Conservation (phyloP, 2,329 filamentous ascomycete species). For the Graphium sp. region DNA sequence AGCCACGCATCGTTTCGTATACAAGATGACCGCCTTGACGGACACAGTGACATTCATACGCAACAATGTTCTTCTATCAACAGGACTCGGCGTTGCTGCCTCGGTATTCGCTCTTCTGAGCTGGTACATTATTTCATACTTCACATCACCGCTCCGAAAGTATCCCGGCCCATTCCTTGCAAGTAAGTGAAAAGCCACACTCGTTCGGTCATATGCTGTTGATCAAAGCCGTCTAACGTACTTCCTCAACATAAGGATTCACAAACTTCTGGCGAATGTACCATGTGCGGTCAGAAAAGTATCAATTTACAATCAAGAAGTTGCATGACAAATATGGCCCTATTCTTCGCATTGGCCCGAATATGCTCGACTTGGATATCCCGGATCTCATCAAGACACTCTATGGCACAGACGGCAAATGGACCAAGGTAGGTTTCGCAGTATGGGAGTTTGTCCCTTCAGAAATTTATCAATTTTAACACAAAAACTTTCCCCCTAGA, state of each 20-base stretch:
- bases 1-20: too few relatives aligned
- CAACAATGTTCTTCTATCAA: too few relatives aligned
- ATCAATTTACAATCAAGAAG: slow-evolving; percentile 9
- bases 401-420: slow-evolving; percentile 12
- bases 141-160: slow-evolving; percentile 6
- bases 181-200: slow-evolving; percentile 4
- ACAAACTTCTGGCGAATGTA: slow-evolving; percentile 13
- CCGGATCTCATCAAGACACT: slow-evolving; percentile 12
- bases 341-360: slow-evolving; percentile 13
- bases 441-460: slow-evolving; percentile 1
- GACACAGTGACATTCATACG: too few relatives aligned
- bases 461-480: too few relatives aligned
- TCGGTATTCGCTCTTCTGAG: too few relatives aligned
- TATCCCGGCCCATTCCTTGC: slow-evolving; percentile 9
- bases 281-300: slow-evolving; percentile 8
- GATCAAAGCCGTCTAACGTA: background rate
- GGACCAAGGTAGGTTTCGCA: slow-evolving; percentile 7
- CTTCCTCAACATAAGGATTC: slow-evolving; percentile 7
- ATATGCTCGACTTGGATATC: slow-evolving; percentile 11
- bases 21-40: too few relatives aligned
- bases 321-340: slow-evolving; percentile 14
- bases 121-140: slow-evolving; percentile 5
- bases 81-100: too few relatives aligned
- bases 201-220: background rate
- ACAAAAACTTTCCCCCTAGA: slow-evolving; percentile 8